Conservation (phyloP, 768 basidiomycete genomes). For the Mycena albidolilacea region DNA sequence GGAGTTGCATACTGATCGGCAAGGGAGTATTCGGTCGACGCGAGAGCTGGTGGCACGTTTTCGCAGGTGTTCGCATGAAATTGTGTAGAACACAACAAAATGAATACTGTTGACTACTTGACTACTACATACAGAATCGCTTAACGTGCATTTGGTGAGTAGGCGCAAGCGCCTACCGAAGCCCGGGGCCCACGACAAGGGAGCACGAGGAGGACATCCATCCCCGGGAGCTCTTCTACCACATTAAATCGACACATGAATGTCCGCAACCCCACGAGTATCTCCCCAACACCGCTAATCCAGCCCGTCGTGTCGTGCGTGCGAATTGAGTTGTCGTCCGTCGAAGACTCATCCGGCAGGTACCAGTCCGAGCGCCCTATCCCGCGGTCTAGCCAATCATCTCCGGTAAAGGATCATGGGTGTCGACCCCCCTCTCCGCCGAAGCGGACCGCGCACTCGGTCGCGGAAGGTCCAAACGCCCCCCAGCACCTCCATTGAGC, state of each 20-base stretch:
- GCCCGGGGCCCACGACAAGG: slow-evolving; percentile 1
- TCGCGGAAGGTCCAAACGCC: slow-evolving; percentile 14
- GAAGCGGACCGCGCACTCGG: slow-evolving; percentile 11
- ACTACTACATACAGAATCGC: neutral
- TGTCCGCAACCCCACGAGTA: neutral
- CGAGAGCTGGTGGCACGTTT: neutral
- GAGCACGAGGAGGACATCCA: neutral
- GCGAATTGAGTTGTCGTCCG: neutral
- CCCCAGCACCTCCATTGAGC: slow-evolving; percentile 19
- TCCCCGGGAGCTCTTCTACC: slow-evolving; percentile 6
- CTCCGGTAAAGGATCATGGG: slow-evolving; percentile 22
- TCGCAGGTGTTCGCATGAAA: no score
- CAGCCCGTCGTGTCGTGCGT: neutral
- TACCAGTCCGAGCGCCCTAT: neutral
- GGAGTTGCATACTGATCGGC: slow-evolving; percentile 13
- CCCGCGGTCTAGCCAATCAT: slow-evolving; percentile 20
- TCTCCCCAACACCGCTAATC: slow-evolving; percentile 10
- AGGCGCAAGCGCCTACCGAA: neutral
- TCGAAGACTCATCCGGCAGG: slow-evolving; percentile 1
- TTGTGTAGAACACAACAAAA: no score
- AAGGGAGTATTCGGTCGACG: slow-evolving; percentile 17
- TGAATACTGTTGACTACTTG: no score
- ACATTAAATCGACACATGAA: slow-evolving; percentile 1
- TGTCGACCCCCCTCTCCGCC: slow-evolving; percentile 18
- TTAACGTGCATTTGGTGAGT: slow-evolving; percentile 3